These are phyloP conservation scores for Paramyrothecium sp. DNA, from an alignment of 2,329 filamentous ascomycete species.

Conservation along the genomic window DNA sequence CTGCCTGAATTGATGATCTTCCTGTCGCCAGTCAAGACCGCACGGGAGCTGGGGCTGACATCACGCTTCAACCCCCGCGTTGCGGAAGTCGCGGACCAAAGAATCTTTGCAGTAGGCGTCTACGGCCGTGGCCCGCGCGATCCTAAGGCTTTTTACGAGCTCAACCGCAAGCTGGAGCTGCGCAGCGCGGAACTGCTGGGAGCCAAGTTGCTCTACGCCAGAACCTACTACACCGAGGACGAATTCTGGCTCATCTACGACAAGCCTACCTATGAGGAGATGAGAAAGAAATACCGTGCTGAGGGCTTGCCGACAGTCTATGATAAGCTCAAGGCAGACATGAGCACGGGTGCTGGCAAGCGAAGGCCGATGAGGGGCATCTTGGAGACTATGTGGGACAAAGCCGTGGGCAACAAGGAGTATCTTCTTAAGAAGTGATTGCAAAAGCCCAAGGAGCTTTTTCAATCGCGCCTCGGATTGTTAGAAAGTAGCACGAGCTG, in stretches of 20 bases:
- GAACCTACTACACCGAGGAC: constrained; percentile 50
- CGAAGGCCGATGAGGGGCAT: constrained; percentile 21
- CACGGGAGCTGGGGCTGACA: constrained; percentile 24
- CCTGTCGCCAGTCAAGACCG: constrained; percentile 23
- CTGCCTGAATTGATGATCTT: constrained; percentile 27
- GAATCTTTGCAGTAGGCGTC: constrained; percentile 44
- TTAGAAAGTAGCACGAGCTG: no score
- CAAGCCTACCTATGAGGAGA: constrained; percentile 42
- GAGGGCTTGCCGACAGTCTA: constrained; percentile 46
- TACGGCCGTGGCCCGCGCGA: constrained; percentile 38
- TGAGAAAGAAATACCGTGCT: constrained; percentile 49
- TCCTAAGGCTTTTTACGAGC: constrained; percentile 37
- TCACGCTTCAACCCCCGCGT: constrained; percentile 30
- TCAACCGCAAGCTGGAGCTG: constrained; percentile 48
- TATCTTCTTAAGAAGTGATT: constrained; percentile 22
- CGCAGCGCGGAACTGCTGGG: constrained; percentile 47
- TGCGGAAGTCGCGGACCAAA: constrained; percentile 23
- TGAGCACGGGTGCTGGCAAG: constrained; percentile 20
- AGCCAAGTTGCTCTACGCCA: constrained; percentile 56
- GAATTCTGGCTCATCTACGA: constrained; percentile 56
- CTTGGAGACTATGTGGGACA: constrained; percentile 26
- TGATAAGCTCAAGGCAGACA: constrained; percentile 48
- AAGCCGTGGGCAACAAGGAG: constrained; percentile 23
- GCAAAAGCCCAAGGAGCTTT: no score
- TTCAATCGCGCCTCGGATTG: no score